Evolutionary conservation across 2,329 filamentous ascomycete species (phyloP), one percentile per base, ranked within the genome.

Genomic region (Colletotrichum gloeosporioides): DNA sequence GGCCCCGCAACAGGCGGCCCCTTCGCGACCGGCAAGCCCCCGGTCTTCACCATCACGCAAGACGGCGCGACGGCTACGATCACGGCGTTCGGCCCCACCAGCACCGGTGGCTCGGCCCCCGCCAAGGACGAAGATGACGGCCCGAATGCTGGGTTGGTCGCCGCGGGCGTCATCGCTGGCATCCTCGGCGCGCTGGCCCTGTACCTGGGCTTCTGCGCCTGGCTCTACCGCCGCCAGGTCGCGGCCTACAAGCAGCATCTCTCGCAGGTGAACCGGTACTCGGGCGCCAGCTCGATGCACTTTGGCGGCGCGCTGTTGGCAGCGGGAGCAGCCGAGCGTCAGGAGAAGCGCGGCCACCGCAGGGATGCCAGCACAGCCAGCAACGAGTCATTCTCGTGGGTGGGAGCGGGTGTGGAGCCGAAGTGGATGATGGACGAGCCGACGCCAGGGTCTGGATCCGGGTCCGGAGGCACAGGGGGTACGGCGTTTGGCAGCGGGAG

Each of bases 221-320:
- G 92, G 91, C 86, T 96, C 9, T 95, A 95, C 86, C 89, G 93
- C 32, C 92, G 92, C 65, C 93, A 94, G 82, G 89, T 95, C 18
- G 84, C 86, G 34, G 90, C 94, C 12, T 96, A 95, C 87, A 93
- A 93, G 83, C 87, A 90, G 39, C 94, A 95, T 81, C 90, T 94
- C 36, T 91, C 92, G 2, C 90, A 93, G 80, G 87, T 90, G 3
- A 93, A 95, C 80, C 88, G 90, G 6, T 90, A 91, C 67, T 85
- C 86, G 2, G 83, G 85, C 25, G 85, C 86, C 22, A 86, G 85
- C n/a, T 84, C 85, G 25, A 87, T 85, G 59, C 85, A 83, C 73
- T 80, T 84, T 79, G 78, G 82, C 80, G 64, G 79, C 76, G 79
- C 77, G 64, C 81, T 77, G 44, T 63, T 39, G 66, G 65, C 27